Base-by-base conservation (phyloP, 2,329 filamentous ascomycete species). In the Chrysosporium queenslandicum region DNA sequence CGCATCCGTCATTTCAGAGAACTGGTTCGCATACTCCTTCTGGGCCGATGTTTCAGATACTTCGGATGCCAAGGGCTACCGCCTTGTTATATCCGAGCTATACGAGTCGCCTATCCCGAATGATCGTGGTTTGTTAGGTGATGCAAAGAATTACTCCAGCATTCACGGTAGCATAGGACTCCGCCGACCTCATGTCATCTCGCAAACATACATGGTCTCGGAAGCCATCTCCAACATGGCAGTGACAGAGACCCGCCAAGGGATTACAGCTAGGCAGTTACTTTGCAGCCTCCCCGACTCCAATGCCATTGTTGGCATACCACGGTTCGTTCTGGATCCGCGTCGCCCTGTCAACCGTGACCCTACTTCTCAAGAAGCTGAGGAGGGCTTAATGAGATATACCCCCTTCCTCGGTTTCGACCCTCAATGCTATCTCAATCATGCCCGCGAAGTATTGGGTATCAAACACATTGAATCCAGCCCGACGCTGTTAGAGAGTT, bases 1-100 rank as follows among this genome's bases (percentile, higher is more conserved):
- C 55, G 76, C 85, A 20, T 88, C 89, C 39, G 79, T 82, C 23
- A 76, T 96, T 49, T 86, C 89, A 0, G 92, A 98, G 74, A 97
- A 98, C 70, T 97, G 91, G 89, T 90, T 94, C 63, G 78, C 83
- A 5, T 97, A 94, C 72, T 85, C 87, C 6, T 86, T 90, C 67
- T 83, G 82, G 63, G 70, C 72, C 2, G 74, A 83, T 29, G 69
- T 74, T 40, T 61, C 64, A 40, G 73, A 76, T 1, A 66, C 50
- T 16, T 68, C 69, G 3, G 63, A 66, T 2, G 79, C 90, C 55
- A 87, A 88, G 67, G 90, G 90, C 34, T 87, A 94, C 67, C 87
- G 95, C 61, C 77, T 97, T 6, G 78, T 90, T 18, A 78, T 95
- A 9, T 83, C 86, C 0, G 91, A 98, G 64, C 79, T 98, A 32